phyloP scores from a whole-genome alignment of 768 basidiomycete species.

The Clitopilus hobsonii region DNA sequence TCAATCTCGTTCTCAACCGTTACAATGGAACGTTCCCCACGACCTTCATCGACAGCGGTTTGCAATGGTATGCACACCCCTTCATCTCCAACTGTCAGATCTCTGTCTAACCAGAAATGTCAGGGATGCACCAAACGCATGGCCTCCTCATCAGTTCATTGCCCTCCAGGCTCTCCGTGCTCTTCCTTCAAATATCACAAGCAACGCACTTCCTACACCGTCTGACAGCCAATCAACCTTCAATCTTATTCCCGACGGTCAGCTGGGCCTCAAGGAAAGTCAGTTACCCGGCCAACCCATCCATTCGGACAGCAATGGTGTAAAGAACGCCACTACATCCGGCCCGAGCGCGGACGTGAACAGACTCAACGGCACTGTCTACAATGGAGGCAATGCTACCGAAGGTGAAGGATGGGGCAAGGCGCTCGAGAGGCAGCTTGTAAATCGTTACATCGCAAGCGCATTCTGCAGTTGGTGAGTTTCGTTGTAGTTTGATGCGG shows the following conservation, averaged over 20 bases:
- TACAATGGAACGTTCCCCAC: constrained; percentile 87
- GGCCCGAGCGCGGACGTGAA: constrained; percentile 63
- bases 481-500: neutral
- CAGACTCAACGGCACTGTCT: constrained; percentile 43
- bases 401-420: constrained; percentile 62
- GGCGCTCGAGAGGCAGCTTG: constrained; percentile 64
- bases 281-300: constrained; percentile 68
- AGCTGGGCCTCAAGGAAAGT: constrained; percentile 70
- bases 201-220: constrained; percentile 46
- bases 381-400: constrained; percentile 63
- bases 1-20: constrained; percentile 75
- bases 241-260: constrained; percentile 69
- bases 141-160: constrained; percentile 87
- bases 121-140: constrained; percentile 85
- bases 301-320: constrained; percentile 18
- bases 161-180: constrained; percentile 69
- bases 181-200: constrained; percentile 69
- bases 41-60: constrained; percentile 72
- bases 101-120: neutral
- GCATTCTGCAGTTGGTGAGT: constrained; percentile 85
- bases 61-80: constrained; percentile 59
- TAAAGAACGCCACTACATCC: constrained; percentile 41
- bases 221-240: constrained; percentile 52
- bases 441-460: constrained; percentile 81
- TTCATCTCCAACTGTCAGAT: neutral